These are phyloP conservation scores for Colletotrichum sp. DNA, from an alignment of 2,329 filamentous ascomycete genomes.

Conservation along the genomic window DNA sequence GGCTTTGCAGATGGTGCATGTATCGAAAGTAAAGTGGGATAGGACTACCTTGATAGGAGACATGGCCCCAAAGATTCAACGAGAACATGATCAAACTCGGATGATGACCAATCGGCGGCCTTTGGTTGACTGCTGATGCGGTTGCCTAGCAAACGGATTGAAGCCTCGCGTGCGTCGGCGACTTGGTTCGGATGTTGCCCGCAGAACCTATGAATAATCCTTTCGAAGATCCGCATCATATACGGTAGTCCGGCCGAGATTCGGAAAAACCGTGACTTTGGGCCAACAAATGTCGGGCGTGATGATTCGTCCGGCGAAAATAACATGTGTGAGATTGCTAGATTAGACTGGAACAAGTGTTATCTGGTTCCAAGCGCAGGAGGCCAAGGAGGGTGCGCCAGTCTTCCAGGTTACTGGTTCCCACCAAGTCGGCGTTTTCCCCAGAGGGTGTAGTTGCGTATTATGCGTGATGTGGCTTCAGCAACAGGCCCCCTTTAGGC, in stretches of 20 bases:
- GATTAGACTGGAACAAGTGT: neutral
- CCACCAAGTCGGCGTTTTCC: neutral
- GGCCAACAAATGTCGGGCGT: neutral
- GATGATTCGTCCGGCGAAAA: neutral
- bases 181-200: neutral
- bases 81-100: neutral
- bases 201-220: neutral
- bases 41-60: neutral
- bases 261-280: neutral
- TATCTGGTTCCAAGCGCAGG: neutral
- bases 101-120: neutral
- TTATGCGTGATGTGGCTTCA: neutral
- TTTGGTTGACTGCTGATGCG: neutral
- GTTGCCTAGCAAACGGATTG: neutral
- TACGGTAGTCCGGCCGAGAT: neutral
- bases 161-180: neutral
- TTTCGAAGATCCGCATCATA: neutral
- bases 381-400: neutral
- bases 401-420: constrained; percentile 6
- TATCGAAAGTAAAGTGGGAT: neutral
- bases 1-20: neutral
- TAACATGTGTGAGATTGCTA: neutral
- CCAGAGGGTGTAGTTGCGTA: neutral
- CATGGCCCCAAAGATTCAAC: neutral
- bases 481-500: neutral